Evolutionary conservation across 2,329 filamentous ascomycete species (phyloP).

Genomic region (Aschersonia sp.): DNA sequence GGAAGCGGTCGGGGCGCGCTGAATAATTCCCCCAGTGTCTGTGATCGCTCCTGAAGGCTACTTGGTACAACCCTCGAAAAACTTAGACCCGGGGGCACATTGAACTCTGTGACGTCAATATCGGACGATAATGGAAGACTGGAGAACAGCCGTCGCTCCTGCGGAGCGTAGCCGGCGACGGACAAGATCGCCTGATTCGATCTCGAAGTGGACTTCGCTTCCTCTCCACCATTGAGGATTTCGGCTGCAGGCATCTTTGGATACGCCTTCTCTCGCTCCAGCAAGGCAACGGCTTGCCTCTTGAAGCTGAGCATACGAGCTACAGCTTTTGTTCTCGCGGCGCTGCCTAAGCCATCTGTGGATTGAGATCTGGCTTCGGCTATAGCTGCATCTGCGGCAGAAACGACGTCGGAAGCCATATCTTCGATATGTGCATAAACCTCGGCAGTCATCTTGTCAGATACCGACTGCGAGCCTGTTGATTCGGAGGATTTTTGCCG

Average conservation of each 20-base stretch:
- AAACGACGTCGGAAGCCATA: slow-evolving; percentile 42
- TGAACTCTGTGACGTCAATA: slow-evolving; percentile 22
- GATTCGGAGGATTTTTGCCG: slow-evolving; percentile 41
- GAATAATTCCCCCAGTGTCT: slow-evolving; percentile 62
- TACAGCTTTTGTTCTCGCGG: slow-evolving; percentile 19
- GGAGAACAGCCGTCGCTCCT: slow-evolving; percentile 70
- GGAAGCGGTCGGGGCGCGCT: slow-evolving; percentile 51
- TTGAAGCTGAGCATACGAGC: slow-evolving; percentile 42
- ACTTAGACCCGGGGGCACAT: slow-evolving; percentile 61
- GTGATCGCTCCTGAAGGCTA: slow-evolving; percentile 29
- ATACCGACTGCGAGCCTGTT: slow-evolving; percentile 26
- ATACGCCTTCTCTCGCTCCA: slow-evolving; percentile 45
- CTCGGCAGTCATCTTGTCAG: slow-evolving; percentile 36
- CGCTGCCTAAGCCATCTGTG: slow-evolving; percentile 14
- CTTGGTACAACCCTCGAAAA: slow-evolving; percentile 20
- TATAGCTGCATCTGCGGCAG: slow-evolving; percentile 31
- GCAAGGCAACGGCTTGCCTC: slow-evolving; percentile 45
- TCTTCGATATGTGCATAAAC: slow-evolving; percentile 49
- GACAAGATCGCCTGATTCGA: slow-evolving; percentile 51
- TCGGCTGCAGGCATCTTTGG: slow-evolving; percentile 21
- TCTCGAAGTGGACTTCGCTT: slow-evolving; percentile 21
- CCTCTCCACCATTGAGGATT: slow-evolving; percentile 24
- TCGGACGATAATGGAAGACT: slow-evolving; percentile 43
- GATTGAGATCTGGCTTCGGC: slow-evolving; percentile 27
- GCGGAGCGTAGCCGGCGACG: slow-evolving; percentile 60